Conservation (phyloP, 176 grass and related monocot genomes). For the Hordeum marinum region DNA sequence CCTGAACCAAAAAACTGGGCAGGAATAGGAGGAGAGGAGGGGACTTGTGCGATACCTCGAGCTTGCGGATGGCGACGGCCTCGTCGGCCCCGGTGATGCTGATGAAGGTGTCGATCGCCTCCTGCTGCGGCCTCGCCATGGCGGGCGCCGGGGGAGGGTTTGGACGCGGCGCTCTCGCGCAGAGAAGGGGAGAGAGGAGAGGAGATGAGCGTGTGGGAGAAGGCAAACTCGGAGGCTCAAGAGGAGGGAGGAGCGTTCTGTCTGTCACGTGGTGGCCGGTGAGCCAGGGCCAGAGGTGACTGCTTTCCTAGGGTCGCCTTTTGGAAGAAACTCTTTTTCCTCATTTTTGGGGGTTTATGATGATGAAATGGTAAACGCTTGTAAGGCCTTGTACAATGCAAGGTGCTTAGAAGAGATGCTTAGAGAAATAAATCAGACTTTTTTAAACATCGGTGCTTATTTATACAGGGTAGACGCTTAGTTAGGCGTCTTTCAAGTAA, state of each 20-base stretch:
- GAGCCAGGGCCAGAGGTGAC: not conserved
- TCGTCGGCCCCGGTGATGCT: constrained; percentile 73
- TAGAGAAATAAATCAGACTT: no score
- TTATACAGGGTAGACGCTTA: no score
- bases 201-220: constrained; percentile 4
- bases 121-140: constrained; percentile 75
- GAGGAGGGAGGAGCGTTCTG: not conserved
- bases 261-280: not conserved
- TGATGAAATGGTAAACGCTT: no score
- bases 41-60: constrained; percentile 48
- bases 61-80: constrained; percentile 60
- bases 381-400: no score
- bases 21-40: no score
- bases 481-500: no score
- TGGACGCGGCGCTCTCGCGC: not conserved
- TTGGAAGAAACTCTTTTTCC: no score
- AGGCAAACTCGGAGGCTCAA: not conserved
- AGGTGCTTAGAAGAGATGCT: no score
- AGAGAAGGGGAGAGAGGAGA: not conserved
- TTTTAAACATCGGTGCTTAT: no score
- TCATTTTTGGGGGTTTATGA: not conserved
- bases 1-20: not conserved
- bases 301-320: not conserved
- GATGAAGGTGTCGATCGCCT: constrained; percentile 83
- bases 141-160: not conserved